phyloP scores from a whole-genome alignment of 768 basidiomycete species.

The Mycena maculata region DNA sequence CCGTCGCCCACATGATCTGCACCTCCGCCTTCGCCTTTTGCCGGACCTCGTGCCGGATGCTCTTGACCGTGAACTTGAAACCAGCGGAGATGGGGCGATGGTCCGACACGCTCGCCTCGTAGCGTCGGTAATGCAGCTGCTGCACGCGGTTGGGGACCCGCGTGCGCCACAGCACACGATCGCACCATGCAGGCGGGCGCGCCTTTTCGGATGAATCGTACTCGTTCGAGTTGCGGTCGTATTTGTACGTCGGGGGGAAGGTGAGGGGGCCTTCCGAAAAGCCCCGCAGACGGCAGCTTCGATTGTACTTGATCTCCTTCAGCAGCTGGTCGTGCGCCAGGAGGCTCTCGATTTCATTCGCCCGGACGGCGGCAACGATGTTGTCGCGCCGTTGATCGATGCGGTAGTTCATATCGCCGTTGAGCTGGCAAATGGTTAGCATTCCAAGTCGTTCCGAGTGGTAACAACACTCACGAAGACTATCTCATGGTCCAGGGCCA shows the following conservation, averaged over 20 bases:
- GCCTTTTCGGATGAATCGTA: constrained; percentile 93
- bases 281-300: constrained; percentile 84
- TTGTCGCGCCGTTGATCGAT: constrained; percentile 92
- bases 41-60: constrained; percentile 69
- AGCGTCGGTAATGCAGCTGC: constrained; percentile 79
- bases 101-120: constrained; percentile 90
- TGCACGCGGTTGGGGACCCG: constrained; percentile 67
- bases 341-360: constrained; percentile 72
- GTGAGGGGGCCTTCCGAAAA: constrained; percentile 87
- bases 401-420: constrained; percentile 97
- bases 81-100: constrained; percentile 90
- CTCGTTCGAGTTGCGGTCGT: constrained; percentile 79
- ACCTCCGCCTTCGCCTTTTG: constrained; percentile 67
- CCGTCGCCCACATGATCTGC: constrained; percentile 64
- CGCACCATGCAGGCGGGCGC: constrained; percentile 96
- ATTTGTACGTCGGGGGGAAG: constrained; percentile 96
- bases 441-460: not conserved
- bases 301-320: constrained; percentile 90
- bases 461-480: constrained; percentile 73
- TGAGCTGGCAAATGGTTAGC: constrained; percentile 61
- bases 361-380: constrained; percentile 77
- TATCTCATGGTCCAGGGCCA: constrained; percentile 94
- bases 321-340: constrained; percentile 86
- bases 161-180: constrained; percentile 87
- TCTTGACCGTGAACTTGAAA: constrained; percentile 81